phyloP scores from a whole-genome alignment of 495 filamentous ascomycete genomes.

The Penicillium antarcticum region DNA sequence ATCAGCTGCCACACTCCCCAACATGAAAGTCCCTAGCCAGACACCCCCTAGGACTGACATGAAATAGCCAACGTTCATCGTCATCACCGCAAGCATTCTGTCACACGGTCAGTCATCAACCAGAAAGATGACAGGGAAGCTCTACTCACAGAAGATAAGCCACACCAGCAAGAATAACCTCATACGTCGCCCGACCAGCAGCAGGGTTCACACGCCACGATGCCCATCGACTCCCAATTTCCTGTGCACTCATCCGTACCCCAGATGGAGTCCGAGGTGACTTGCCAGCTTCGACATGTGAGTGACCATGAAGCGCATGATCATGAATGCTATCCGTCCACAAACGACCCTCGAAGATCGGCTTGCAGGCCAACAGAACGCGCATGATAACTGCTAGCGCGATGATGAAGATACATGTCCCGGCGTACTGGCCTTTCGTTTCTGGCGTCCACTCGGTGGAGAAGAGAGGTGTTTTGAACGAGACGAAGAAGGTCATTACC shows the following conservation, averaged over 20 bases:
- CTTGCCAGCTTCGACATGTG: neutral
- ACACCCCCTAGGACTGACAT: conserved; percentile 25
- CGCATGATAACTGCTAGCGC: conserved; percentile 24
- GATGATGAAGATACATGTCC: conserved; percentile 31
- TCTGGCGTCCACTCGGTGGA: conserved; percentile 20
- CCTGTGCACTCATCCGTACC: conserved; percentile 8
- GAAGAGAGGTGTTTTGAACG: conserved; percentile 23
- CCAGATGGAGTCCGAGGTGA: conserved; percentile 6
- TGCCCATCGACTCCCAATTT: conserved; percentile 21
- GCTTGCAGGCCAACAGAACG: conserved; percentile 21
- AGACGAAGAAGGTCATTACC: conserved; percentile 32
- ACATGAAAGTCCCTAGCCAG: conserved; percentile 28
- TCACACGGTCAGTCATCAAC: neutral
- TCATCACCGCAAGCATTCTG: conserved; percentile 34
- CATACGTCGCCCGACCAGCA: conserved; percentile 20
- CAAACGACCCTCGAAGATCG: conserved; percentile 17
- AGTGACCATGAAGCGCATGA: conserved; percentile 1
- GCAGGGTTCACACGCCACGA: conserved; percentile 27
- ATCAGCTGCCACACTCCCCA: conserved; percentile 27
- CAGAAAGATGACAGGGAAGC: neutral
- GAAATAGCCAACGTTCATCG: conserved; percentile 34
- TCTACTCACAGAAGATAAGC: conserved; percentile 25
- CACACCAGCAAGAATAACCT: conserved; percentile 20
- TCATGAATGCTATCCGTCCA: conserved; percentile 22
- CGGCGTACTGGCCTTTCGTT: conserved; percentile 25